phyloP scores from a whole-genome alignment of 1,284 basidiomycete species.

The Lentinus polychrous region DNA sequence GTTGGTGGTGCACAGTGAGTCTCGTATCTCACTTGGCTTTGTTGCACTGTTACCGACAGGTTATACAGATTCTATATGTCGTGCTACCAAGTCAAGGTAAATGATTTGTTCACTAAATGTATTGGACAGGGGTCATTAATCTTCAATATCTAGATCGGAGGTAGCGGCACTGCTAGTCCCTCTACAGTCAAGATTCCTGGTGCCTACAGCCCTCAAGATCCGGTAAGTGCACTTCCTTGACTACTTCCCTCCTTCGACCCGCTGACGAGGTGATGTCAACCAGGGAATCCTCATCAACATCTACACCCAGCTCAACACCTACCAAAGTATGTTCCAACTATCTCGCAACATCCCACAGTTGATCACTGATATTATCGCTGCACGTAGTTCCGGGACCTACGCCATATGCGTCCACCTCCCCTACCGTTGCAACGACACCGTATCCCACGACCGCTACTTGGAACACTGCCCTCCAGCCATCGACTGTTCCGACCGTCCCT shows the following conservation, averaged over 20 bases:
- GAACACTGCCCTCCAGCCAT: constrained; percentile 27
- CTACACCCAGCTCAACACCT: constrained; percentile 3
- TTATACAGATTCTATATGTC: constrained; percentile 38
- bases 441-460: constrained; percentile 28
- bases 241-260: not conserved
- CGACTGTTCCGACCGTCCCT: constrained; percentile 24
- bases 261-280: too few relatives aligned
- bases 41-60: not conserved
- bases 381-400: constrained; percentile 40
- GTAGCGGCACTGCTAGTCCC: constrained; percentile 2
- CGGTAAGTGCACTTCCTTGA: constrained; percentile 14
- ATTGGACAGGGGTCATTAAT: too few relatives aligned
- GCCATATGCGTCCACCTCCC: constrained; percentile 23
- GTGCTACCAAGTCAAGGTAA: constrained; percentile 42
- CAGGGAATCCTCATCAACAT: constrained; percentile 9
- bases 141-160: not conserved
- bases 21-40: too few relatives aligned
- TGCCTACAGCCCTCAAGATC: constrained; percentile 37
- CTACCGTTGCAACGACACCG: constrained; percentile 23
- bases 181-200: constrained; percentile 15
- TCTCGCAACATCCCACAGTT: too few relatives aligned
- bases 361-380: too few relatives aligned
- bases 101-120: too few relatives aligned
- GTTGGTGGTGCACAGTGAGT: constrained; percentile 37
- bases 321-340: constrained; percentile 19